These are phyloP conservation scores for Alopecurus myosuroides DNA, from an alignment of 176 grass and related monocot genomes.

Conservation along the genomic window DNA sequence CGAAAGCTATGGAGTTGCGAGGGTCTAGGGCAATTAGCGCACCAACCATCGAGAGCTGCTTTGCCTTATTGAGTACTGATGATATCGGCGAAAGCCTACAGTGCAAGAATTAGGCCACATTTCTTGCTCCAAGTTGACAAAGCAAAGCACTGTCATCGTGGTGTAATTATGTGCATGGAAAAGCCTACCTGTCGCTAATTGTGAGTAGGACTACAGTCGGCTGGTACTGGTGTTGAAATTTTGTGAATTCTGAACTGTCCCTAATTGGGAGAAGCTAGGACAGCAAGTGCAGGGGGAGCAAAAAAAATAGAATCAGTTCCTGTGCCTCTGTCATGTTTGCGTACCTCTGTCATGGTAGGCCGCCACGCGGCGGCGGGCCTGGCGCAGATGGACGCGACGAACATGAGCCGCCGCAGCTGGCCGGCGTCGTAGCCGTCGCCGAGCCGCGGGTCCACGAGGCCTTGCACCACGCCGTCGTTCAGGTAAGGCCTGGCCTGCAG, in stretches of 20 bases:
- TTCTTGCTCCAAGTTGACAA: background rate
- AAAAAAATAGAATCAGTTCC: background rate
- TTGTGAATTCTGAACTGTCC: background rate
- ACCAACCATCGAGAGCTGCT: constrained; percentile 14
- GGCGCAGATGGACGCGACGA: constrained; percentile 83
- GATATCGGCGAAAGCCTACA: background rate
- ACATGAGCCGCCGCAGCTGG: constrained; percentile 73
- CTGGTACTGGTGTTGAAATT: background rate
- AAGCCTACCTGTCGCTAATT: background rate
- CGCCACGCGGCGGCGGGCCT: constrained; percentile 57
- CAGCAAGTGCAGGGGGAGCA: background rate
- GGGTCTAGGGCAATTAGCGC: background rate
- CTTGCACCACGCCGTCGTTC: constrained; percentile 59
- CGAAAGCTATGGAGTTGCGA: background rate
- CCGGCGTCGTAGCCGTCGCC: constrained; percentile 65
- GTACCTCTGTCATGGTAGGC: constrained; percentile 93
- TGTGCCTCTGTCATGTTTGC: background rate
- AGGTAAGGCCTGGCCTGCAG: constrained; percentile 84
- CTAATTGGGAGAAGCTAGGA: background rate
- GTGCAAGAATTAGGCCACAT: background rate
- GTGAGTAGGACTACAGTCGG: background rate
- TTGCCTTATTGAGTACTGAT: background rate
- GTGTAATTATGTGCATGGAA: background rate
- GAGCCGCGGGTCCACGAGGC: constrained; percentile 67
- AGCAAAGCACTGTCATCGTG: background rate